phyloP scores from a whole-genome alignment of 23 red algal species.

The Pyropia haitanensis region DNA sequence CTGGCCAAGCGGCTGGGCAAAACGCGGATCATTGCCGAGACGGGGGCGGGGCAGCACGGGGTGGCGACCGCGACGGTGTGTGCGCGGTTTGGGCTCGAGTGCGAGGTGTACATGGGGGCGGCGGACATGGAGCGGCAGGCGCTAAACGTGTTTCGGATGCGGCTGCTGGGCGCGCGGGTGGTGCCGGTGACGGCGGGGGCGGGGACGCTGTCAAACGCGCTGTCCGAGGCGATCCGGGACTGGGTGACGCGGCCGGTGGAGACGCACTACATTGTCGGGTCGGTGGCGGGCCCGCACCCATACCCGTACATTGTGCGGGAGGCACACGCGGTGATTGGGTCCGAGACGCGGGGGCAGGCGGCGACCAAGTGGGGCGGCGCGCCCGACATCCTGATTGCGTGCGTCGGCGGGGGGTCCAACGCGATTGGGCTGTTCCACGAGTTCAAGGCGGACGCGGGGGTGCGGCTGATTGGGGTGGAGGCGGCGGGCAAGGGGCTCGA shows the following conservation, averaged over 20 bases:
- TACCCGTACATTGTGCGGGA: constrained; percentile 54
- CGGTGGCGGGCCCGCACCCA: constrained; percentile 38
- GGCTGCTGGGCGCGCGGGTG: constrained; percentile 37
- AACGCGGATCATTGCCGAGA: constrained; percentile 40
- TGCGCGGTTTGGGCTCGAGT: constrained; percentile 36
- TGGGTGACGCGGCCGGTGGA: constrained; percentile 34
- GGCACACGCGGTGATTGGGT: constrained; percentile 24
- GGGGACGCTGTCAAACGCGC: constrained; percentile 33
- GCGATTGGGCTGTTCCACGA: constrained; percentile 51
- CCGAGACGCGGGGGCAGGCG: constrained; percentile 23
- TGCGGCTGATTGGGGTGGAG: constrained; percentile 43
- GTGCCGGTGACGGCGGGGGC: constrained; percentile 22
- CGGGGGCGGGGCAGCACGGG: constrained; percentile 44
- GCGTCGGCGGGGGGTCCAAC: constrained; percentile 53
- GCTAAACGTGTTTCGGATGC: constrained; percentile 56
- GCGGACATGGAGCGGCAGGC: constrained; percentile 41
- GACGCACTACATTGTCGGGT: constrained; percentile 47
- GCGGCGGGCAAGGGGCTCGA: constrained; percentile 24
- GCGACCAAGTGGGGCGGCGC: constrained; percentile 1
- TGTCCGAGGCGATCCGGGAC: constrained; percentile 61
- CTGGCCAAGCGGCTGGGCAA: constrained; percentile 27
- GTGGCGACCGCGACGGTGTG: constrained; percentile 48
- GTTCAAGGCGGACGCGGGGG: constrained; percentile 13
- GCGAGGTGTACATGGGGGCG: constrained; percentile 50
- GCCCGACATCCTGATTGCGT: constrained; percentile 42